phyloP scores from a whole-genome alignment of 1,139 yeast genomes.

The Hansenula lynferdii region DNA sequence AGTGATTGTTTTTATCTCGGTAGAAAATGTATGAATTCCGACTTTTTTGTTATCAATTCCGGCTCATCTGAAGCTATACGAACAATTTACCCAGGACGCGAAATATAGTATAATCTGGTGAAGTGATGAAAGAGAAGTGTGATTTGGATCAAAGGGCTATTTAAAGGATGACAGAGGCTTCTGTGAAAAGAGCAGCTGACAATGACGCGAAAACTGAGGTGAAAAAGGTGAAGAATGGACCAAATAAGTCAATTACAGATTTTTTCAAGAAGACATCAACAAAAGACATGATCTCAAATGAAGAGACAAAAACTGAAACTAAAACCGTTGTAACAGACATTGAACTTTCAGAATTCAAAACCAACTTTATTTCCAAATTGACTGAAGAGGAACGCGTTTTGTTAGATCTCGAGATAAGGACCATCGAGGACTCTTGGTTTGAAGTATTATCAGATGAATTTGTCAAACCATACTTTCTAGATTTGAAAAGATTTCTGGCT shows the following conservation, averaged over 20 bases:
- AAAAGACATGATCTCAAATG: not conserved
- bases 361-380: conserved; percentile 48
- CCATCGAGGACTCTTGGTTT: conserved; percentile 79
- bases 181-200: not conserved
- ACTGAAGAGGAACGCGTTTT: conserved; percentile 48
- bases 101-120: too few species aligned
- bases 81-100: not conserved
- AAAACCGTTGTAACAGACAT: not conserved
- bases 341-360: conserved; percentile 8
- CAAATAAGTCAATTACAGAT: not conserved
- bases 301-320: not conserved
- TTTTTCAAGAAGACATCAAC: conserved; percentile 1
- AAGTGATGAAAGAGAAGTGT: too few species aligned
- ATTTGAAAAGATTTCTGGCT: conserved; percentile 56
- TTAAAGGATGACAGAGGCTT: not conserved
- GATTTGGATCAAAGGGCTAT: too few species aligned
- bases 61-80: too few species aligned
- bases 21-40: not conserved
- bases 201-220: not conserved
- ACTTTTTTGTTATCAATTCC: not conserved
- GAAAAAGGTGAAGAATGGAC: not conserved
- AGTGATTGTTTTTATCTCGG: too few species aligned
- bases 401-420: conserved; percentile 60
- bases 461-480: conserved; percentile 81
- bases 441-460: conserved; percentile 62